Conservation (phyloP, 768 basidiomycete genomes). For the Xanthoconium stramineum region DNA sequence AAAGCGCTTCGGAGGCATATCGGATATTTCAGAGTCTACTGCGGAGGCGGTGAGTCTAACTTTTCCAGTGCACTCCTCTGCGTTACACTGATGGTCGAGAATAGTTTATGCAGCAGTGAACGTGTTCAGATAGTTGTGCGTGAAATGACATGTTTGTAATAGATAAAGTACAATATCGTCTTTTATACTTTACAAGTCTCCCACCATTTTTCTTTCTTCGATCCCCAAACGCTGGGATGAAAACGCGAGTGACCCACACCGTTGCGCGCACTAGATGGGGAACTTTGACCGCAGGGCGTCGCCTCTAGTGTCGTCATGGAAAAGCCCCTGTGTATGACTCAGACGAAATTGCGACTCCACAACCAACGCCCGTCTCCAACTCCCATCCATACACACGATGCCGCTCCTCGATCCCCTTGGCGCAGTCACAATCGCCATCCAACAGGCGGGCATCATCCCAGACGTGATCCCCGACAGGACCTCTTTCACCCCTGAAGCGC, state of each 20-base stretch:
- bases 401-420: constrained; percentile 27
- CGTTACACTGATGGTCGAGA: background rate
- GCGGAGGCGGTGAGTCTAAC: constrained; percentile 48
- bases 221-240: background rate
- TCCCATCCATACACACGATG: constrained; percentile 7
- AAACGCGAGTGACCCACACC: background rate
- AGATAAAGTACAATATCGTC: background rate
- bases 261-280: background rate
- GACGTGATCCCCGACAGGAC: constrained; percentile 28
- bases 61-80: background rate
- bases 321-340: background rate
- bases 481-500: constrained; percentile 26
- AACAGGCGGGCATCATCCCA: constrained; percentile 25
- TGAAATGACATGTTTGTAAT: background rate
- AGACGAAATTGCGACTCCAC: background rate
- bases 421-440: constrained; percentile 15
- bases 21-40: constrained; percentile 50
- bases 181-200: background rate
- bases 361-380: background rate
- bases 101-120: constrained; percentile 27
- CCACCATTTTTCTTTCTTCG: no score
- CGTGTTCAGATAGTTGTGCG: background rate
- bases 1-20: constrained; percentile 51
- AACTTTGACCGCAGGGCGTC: background rate
- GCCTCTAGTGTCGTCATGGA: constrained; percentile 13